These are phyloP conservation scores for Ogataea saltuana DNA, from an alignment of 805 yeast species.

Conservation along the genomic window DNA sequence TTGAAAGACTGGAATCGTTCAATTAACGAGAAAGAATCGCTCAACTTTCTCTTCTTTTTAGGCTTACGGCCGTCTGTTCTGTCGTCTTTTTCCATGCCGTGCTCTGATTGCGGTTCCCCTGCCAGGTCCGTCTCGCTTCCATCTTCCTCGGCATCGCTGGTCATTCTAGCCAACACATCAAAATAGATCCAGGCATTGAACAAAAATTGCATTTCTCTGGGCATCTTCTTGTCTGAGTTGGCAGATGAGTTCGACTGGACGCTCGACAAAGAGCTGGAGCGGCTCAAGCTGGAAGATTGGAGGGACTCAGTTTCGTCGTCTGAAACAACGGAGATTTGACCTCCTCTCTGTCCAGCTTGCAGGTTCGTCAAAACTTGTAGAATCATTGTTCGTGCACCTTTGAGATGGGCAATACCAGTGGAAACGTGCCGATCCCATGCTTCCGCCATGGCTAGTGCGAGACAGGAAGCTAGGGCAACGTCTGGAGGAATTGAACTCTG, in stretches of 20 bases:
- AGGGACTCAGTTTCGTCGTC: slow-evolving; percentile 3
- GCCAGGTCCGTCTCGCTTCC: slow-evolving; percentile 10
- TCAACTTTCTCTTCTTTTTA: slow-evolving; percentile 16
- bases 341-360: slow-evolving; percentile 17
- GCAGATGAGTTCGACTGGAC: neutral
- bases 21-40: slow-evolving; percentile 33
- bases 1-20: slow-evolving; percentile 43
- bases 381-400: slow-evolving; percentile 65
- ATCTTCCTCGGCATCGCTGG: slow-evolving; percentile 50
- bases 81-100: neutral
- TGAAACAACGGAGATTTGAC: slow-evolving; percentile 10
- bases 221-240: slow-evolving; percentile 27
- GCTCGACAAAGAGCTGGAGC: slow-evolving; percentile 12
- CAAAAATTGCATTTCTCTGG: slow-evolving; percentile 49
- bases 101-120: slow-evolving; percentile 3
- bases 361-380: slow-evolving; percentile 42
- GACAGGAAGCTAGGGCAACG: slow-evolving; percentile 64
- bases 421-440: slow-evolving; percentile 69
- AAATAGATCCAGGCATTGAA: slow-evolving; percentile 69
- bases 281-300: slow-evolving; percentile 2
- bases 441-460: slow-evolving; percentile 64
- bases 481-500: slow-evolving; percentile 54
- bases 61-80: slow-evolving; percentile 8
- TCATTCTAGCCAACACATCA: slow-evolving; percentile 67
- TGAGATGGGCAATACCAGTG: slow-evolving; percentile 67